Base-by-base conservation (phyloP, 108 stramenopile genomes). In the Cyclotella baltica region DNA sequence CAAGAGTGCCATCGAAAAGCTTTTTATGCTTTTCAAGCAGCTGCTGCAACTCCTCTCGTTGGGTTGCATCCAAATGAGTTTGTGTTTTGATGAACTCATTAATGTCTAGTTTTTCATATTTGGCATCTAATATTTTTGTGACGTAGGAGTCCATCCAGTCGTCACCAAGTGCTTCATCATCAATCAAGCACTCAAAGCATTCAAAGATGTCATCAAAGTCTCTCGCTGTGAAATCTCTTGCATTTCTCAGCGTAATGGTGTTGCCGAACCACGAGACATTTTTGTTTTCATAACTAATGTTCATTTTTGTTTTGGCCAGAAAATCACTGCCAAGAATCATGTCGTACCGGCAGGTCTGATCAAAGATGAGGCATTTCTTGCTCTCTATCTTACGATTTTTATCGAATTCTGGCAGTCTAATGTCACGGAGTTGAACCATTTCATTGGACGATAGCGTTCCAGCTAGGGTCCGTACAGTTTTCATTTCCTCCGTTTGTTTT, bases 241-340 rank as follows among this genome's bases (percentile, higher is more conserved):
- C 51, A 46, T 58, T 43, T 20, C 57, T 20, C 37, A 71, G 23
- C 2, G 70, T 56, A 5, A 71, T 36, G n/a, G 70, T 58, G 20
- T 71, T 71, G 11, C 70, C 70, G 29, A 71, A 71, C 57, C 57
- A 71, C 46, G 36, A 9, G 0, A 71, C 18, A 9, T 11, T 23
- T 23, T 58, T 58, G 28, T 57, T 43, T 4, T 27, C 27, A 18
- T 58, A 59, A 2, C 43, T 33, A 15, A 71, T 37, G 3, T 58
- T 33, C 9, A 46, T 30, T 34, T 40, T 27, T 27, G 57, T 28
- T 38, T 38, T 38, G 31, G 51, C 33, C 19, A 87, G 53, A 48
- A 87, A 67, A 30, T 85, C 84, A 27, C 46, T 34, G 1, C 87
- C 83, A 8, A 87, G 34, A 28, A 84, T 81, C 0, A 82, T 25